phyloP scores from a whole-genome alignment of 345 rosid genomes.

The Populus tremula region DNA sequence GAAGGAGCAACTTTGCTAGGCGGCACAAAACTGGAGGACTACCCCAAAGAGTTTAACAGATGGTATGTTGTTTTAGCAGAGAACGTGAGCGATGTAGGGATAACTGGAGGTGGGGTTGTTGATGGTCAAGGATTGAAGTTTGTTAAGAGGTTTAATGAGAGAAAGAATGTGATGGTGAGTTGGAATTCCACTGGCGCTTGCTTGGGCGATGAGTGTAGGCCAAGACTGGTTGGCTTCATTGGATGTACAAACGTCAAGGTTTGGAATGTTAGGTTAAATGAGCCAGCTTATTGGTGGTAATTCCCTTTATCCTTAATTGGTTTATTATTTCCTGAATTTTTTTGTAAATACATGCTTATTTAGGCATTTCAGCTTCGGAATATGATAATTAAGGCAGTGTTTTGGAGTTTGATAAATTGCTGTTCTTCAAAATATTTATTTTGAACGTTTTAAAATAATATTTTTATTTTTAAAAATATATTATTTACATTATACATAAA shows the following conservation, averaged over 20 bases:
- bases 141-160: conserved; percentile 56
- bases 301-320: conserved; percentile 6
- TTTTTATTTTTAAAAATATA: too few species aligned
- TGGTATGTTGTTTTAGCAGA: conserved; percentile 89
- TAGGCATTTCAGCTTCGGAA: too few species aligned
- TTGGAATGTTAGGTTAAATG: conserved; percentile 58
- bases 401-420: too few species aligned
- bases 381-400: too few species aligned
- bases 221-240: conserved; percentile 72
- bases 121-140: conserved; percentile 83
- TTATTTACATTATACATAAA: too few species aligned
- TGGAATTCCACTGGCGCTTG: conserved; percentile 87
- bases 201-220: conserved; percentile 83
- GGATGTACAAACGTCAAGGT: conserved; percentile 57
- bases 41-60: conserved; percentile 47
- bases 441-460: too few species aligned
- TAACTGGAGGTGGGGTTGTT: conserved; percentile 78
- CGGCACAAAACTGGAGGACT: conserved; percentile 60
- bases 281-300: conserved; percentile 98
- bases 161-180: conserved; percentile 93
- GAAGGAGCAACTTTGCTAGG: conserved; percentile 65
- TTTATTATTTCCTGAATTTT: not conserved
- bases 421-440: too few species aligned
- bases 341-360: too few species aligned
- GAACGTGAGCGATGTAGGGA: conserved; percentile 72